These are phyloP conservation scores for Plasmodium berghei DNA, from an alignment of 169 alveolate genomes.

Conservation along the genomic window DNA sequence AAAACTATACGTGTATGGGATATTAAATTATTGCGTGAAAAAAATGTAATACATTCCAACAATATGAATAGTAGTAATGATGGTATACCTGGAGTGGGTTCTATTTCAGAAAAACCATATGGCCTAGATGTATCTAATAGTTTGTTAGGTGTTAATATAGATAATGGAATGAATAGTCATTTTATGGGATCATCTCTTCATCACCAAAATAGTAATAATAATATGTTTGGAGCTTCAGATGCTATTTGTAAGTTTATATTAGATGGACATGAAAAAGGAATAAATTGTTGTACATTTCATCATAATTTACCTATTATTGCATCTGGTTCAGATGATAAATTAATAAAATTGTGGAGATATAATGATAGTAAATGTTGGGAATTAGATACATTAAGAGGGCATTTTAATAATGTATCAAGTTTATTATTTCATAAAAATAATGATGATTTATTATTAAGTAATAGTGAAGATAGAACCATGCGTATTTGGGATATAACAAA, in stretches of 20 bases:
- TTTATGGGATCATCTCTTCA: neutral
- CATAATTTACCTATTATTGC: conserved; percentile 91
- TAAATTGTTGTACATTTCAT: conserved; percentile 96
- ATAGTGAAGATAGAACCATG: conserved; percentile 95
- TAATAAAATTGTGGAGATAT: conserved; percentile 95
- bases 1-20: conserved; percentile 97
- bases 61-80: neutral
- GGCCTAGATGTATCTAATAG: conserved; percentile 14
- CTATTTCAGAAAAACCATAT: conserved; percentile 40
- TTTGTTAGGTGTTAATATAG: neutral
- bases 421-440: conserved; percentile 93
- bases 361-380: conserved; percentile 94
- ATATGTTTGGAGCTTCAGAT: conserved; percentile 76
- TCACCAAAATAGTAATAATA: conserved; percentile 11
- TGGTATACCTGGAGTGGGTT: neutral
- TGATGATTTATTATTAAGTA: conserved; percentile 90
- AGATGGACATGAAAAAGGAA: conserved; percentile 98
- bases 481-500: conserved; percentile 95
- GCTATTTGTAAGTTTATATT: conserved; percentile 90
- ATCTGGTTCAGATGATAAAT: conserved; percentile 96
- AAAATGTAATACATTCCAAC: conserved; percentile 84
- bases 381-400: conserved; percentile 95
- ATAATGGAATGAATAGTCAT: neutral
- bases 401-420: conserved; percentile 95
- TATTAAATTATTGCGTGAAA: conserved; percentile 92